Base-by-base conservation (phyloP, 257 asterid species). In the Solanum raphanifolium region DNA sequence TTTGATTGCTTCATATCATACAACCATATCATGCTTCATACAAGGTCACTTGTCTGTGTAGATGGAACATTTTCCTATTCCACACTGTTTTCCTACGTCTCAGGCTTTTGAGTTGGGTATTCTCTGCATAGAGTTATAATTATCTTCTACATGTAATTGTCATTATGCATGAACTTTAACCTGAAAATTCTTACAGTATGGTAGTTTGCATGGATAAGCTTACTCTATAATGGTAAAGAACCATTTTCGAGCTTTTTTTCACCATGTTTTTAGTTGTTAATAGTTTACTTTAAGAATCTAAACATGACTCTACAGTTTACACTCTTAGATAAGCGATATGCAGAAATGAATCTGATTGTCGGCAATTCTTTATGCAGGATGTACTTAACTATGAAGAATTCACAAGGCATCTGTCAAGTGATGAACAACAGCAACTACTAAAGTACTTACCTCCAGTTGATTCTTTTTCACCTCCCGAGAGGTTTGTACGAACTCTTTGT, bases 381-480 rank as follows among this genome's bases (percentile, higher is more conserved):
- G 85, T 94, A 87, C 91, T 94, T 41, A 94, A 93, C 72, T 87
- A 87, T 73, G 95, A 93, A 34, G 92, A 89, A 78, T 94, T 93
- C 82, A 85, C 90, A 15, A 87, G 88, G 88, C 87, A 89, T 87
- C 90, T 94, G 90, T 91, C 96, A 71, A 87, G 83, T 69, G 98
- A 94, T 31, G 98, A 95, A 74, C 94, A 89, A 62, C 92, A 92
- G 88, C 92, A 90, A 89, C 89, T 95, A 89, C 92, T 94, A 68
- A 93, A 94, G 90, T 90, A 89, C 90, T 89, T 95, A 88, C 96
- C 98, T 38, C 58, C 96, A 5, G 87, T 92, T 36, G 98, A 95
- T 91, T 89, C 91, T 87, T 41, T 62, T 74, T 92, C 88, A 48
- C 71, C 89, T 68, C 92, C 93, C 13, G 94, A 93, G 34, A 93